These are phyloP conservation scores for Ephemerocybe angulata DNA, from an alignment of 768 basidiomycete species.

Conservation along the genomic window DNA sequence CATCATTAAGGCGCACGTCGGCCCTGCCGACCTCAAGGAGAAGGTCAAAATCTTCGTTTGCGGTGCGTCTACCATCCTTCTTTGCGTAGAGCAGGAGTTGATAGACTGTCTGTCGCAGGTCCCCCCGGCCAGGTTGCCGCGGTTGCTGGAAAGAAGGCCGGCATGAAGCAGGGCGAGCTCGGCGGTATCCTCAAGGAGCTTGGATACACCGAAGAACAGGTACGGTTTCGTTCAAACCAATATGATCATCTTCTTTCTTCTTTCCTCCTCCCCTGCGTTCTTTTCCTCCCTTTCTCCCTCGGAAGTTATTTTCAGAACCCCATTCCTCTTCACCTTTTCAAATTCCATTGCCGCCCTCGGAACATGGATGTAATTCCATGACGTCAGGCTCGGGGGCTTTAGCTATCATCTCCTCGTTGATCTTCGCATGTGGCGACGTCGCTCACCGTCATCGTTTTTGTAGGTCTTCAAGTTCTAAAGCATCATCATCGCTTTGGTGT, in stretches of 20 bases:
- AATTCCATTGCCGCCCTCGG: no score
- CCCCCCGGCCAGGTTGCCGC: conserved; percentile 89
- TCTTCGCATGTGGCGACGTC: no score
- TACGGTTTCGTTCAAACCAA: conserved; percentile 23
- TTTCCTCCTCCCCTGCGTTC: no score
- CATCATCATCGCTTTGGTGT: no score
- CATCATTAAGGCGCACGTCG: conserved; percentile 70
- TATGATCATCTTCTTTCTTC: neutral
- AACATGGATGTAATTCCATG: no score
- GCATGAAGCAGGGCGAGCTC: conserved; percentile 80
- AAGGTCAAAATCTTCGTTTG: conserved; percentile 91
- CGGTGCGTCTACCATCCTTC: conserved; percentile 44
- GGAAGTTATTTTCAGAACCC: no score
- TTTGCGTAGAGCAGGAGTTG: conserved; percentile 5
- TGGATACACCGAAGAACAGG: conserved; percentile 87
- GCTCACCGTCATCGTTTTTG: neutral
- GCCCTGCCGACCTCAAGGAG: conserved; percentile 57
- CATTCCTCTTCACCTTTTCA: no score
- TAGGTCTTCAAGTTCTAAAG: conserved; percentile 26
- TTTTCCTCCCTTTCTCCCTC: no score
- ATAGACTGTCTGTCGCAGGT: conserved; percentile 34
- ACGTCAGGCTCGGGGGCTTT: no score
- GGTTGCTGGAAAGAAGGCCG: conserved; percentile 84
- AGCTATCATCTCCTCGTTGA: no score
- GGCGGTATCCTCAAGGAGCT: conserved; percentile 80